Conservation (phyloP, 2,329 filamentous ascomycete genomes). For the Aspergillus sp. region DNA sequence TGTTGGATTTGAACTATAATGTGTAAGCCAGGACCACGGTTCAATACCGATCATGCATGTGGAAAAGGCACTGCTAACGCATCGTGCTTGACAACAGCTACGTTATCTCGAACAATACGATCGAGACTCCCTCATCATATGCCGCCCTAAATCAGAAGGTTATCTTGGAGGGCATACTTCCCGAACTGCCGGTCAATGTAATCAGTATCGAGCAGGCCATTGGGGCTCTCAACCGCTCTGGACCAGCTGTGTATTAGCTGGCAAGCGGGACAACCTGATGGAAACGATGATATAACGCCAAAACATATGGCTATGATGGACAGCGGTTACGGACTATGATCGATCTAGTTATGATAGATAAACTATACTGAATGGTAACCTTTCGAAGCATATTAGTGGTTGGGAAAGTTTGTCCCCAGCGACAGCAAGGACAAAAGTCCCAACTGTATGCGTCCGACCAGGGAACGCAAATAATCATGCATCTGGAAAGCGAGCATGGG, state of each 20-base stretch:
- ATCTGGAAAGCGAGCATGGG: background rate
- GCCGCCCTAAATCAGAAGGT: background rate
- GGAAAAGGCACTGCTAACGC: background rate
- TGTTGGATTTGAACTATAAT: constrained; percentile 11
- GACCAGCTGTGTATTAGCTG: constrained; percentile 2
- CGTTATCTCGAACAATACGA: constrained; percentile 2
- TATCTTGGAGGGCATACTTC: constrained; percentile 1
- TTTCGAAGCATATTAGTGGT: no score
- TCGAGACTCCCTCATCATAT: background rate
- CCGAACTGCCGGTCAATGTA: background rate
- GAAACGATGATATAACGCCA: background rate
- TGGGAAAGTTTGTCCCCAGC: background rate
- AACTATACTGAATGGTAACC: no score
- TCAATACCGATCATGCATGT: no score
- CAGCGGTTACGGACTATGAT: background rate
- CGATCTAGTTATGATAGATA: no score
- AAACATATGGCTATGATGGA: background rate
- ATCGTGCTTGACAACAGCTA: background rate
- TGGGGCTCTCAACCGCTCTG: background rate
- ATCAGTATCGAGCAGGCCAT: constrained; percentile 5
- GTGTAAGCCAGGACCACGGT: constrained; percentile 2
- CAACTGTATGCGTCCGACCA: background rate
- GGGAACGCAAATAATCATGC: background rate
- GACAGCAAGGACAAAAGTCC: background rate
- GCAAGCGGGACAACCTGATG: background rate